Percentiles rank a stretch among this genome's conserved stretches.
Conservation (phyloP, 2,329 filamentous ascomycete species). For the Trichoderma asperellum region DNA sequence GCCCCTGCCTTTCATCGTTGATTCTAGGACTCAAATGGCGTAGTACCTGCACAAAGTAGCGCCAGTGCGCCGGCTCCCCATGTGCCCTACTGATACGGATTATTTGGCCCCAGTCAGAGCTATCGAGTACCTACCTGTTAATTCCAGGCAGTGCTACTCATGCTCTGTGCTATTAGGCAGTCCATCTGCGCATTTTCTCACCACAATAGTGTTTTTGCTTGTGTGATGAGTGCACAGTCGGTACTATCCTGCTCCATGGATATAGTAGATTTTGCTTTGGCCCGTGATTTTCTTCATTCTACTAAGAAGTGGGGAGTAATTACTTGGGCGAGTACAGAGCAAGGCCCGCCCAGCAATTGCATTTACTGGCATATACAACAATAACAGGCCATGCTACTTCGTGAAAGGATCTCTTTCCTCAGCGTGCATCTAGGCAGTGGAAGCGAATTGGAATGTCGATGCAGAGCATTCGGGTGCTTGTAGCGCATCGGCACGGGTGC, state of each 20-base stretch:
- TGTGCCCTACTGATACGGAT: not conserved
- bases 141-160: not conserved
- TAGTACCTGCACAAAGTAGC: not conserved
- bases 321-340: not conserved
- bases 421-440: not conserved
- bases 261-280: not conserved
- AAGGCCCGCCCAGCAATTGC: not conserved
- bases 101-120: not conserved
- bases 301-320: not conserved
- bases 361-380: not conserved
- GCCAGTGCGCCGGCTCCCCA: not conserved
- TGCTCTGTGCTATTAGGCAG: not conserved
- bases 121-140: not conserved
- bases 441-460: constrained; percentile 12
- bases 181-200: not conserved
- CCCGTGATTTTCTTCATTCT: not conserved
- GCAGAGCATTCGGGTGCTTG: not conserved
- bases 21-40: not conserved
- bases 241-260: not conserved
- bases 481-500: not conserved
- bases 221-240: not conserved
- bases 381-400: not conserved
- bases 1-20: constrained; percentile 9
- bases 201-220: not conserved
- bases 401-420: not conserved